Evolutionary conservation across 306 rosid genomes (phyloP).

Genomic region (Begonia peltatifolia): DNA sequence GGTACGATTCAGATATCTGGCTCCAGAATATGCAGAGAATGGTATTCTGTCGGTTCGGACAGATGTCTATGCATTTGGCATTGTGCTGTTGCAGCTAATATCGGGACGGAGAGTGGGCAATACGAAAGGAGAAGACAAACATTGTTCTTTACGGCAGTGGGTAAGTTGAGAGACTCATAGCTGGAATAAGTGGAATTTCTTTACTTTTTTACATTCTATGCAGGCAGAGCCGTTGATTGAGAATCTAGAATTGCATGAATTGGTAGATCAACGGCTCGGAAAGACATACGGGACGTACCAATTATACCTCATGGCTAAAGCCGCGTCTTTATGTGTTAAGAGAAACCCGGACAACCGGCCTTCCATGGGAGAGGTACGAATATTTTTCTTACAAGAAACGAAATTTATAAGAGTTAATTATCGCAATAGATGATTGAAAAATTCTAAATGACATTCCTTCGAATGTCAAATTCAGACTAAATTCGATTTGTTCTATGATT

Average conservation of each 20-base stretch:
- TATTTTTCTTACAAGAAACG: background rate
- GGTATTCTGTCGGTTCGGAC: slow-evolving; percentile 57
- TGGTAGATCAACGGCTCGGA: slow-evolving; percentile 53
- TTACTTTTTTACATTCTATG: background rate
- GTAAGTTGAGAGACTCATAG: slow-evolving; percentile 16
- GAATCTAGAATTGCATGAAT: slow-evolving; percentile 49
- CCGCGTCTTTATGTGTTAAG: slow-evolving; percentile 51
- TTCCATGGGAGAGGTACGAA: slow-evolving; percentile 55
- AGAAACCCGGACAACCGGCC: slow-evolving; percentile 56
- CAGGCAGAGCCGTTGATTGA: slow-evolving; percentile 58
- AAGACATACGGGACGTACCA: slow-evolving; percentile 44
- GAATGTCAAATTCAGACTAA: background rate
- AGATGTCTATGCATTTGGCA: slow-evolving; percentile 62
- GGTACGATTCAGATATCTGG: slow-evolving; percentile 42
- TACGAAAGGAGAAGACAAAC: slow-evolving; percentile 18
- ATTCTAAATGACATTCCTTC: no score
- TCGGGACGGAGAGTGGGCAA: slow-evolving; percentile 46
- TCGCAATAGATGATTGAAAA: no score
- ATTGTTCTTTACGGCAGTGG: slow-evolving; percentile 58
- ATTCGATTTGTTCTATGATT: background rate
- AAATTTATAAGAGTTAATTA: no score
- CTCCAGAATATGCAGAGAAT: slow-evolving; percentile 71
- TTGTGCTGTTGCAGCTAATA: slow-evolving; percentile 51
- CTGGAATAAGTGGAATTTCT: background rate
- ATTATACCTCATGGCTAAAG: slow-evolving; percentile 59